Base-by-base conservation (phyloP, 176 grass and related monocot genomes). In the Oryza longistaminata region DNA sequence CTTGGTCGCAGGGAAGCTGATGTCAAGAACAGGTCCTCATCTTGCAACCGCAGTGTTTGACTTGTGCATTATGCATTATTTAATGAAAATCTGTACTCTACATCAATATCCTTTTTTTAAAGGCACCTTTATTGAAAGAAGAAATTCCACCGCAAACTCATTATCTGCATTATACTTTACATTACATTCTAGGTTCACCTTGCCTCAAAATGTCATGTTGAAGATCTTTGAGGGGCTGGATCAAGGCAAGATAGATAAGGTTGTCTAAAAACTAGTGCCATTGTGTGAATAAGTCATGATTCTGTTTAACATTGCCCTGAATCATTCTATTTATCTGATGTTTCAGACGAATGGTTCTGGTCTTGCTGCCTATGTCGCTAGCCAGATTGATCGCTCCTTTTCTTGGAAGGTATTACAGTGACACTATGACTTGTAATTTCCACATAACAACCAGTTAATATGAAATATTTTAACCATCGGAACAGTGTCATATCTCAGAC, bases 1-100 rank as follows among this genome's bases (percentile, higher is more conserved):
- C 88, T 99, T 10, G 96, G 96, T 7, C 85, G 96, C n/a, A 90
- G 93, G 73, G 93, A 99, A 96, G 80, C 94, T 52, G 93, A 96
- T 69, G 96, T 96, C n/a, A 99, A 96, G 77, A 99, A 99, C 82
- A 93, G 86, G 93, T 96, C 16, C 35, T 16, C 66, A 83, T 87
- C 5, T 49, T 58, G 11, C 76, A 78, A 37, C 25, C 2, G 2
- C 2, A 60, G 19, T 9, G 55, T 60, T 60, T 22, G 55, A 1
- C 19, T 7, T n/a, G 19, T 22, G 55, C 6, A 60, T 60, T 60
- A n/a, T 60, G 7, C 19, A 60, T 19, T 53, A 53, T 53, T 53
- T n/a, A 22, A 22, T 60, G 55, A 60, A 60, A 60, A n/a, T 68
- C 26, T 49, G 62, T 1, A 33, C 7, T 22, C 55, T n/a, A 2